Conservation (phyloP, 139 green algal species). For the Chloropicon primus region DNA sequence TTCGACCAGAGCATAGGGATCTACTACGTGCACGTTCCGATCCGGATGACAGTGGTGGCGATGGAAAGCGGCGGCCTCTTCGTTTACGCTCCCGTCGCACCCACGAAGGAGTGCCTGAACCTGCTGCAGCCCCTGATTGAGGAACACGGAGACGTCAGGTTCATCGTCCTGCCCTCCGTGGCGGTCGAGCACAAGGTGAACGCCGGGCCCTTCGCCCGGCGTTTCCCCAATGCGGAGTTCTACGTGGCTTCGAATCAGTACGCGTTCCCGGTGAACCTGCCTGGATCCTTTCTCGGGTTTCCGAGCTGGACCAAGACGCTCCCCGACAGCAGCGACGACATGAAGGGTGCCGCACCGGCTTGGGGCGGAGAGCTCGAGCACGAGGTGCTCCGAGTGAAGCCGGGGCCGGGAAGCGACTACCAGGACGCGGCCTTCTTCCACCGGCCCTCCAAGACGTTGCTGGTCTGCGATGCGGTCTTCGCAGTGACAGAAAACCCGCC, state of each 20-base stretch:
- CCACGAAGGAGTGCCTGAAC: slow-evolving; percentile 31
- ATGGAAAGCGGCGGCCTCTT: slow-evolving; percentile 25
- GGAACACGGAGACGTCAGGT: slow-evolving; percentile 44
- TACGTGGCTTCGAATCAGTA: slow-evolving; percentile 30
- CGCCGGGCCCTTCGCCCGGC: slow-evolving; percentile 60
- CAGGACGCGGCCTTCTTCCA: slow-evolving; percentile 64
- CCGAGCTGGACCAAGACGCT: neutral
- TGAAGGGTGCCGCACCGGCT: neutral
- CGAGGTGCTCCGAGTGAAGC: slow-evolving; percentile 10
- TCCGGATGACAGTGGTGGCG: slow-evolving; percentile 31
- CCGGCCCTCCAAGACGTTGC: slow-evolving; percentile 45
- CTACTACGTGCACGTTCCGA: slow-evolving; percentile 20
- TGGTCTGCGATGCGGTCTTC: slow-evolving; percentile 67
- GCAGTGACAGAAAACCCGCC: slow-evolving; percentile 17
- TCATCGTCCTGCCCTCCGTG: slow-evolving; percentile 79
- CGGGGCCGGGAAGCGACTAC: slow-evolving; percentile 9
- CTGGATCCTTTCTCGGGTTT: slow-evolving; percentile 24
- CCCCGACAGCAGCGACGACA: neutral
- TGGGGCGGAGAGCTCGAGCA: slow-evolving; percentile 29
- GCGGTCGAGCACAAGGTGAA: slow-evolving; percentile 84
- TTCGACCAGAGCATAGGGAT: slow-evolving; percentile 24
- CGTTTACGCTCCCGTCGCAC: slow-evolving; percentile 33
- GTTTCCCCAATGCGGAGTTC: slow-evolving; percentile 69
- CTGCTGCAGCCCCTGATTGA: slow-evolving; percentile 18
- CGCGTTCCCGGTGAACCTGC: slow-evolving; percentile 31